Base-by-base conservation (phyloP, 345 rosid species). In the Xanthoceras sorbifolium region DNA sequence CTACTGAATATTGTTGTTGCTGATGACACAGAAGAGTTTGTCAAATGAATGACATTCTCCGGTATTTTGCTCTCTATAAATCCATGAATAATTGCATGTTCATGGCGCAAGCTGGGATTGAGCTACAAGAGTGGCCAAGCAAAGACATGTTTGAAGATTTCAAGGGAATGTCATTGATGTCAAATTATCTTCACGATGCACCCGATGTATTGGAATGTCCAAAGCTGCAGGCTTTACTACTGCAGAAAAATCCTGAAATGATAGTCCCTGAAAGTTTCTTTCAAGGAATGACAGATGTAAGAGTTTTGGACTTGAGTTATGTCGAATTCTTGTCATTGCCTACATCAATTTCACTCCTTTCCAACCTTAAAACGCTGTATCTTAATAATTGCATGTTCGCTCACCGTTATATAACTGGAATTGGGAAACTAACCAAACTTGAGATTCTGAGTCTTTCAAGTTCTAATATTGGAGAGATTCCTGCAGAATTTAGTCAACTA, bases 1-100 rank as follows among this genome's bases (percentile, higher is more conserved):
- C 26, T 70, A 26, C 60, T 77, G 22, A 20, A 31, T 17, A 65
- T 40, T 10, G 57, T 26, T 1, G 20, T 32, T 20, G 9, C 11
- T 22, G n/a, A 40, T 40, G 2, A 40, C 9, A 40, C 14, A 9
- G 14, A 2, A 17, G 44, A n/a, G 38, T 42, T 5, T 28, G 72
- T 63, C 9, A 73, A 59, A 62, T 62, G 66, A 14, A 62, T 28
- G 66, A 75, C 38, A 10, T 76, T 5, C n/a, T 67, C 11, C 72
- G 57, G 0, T 4, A 55, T 17, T 11, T 28, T 5, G 72, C 73
- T 18, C 0, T 11, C n/a, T 1, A 42, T 67, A 11, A 44, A 48
- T 66, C 78, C 11, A 71, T 14, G 18, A 36, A 62, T 28, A 61
- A 61, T 7, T 17, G 11, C 34, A 26, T 3, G 17, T 11, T 61